Percentiles rank a stretch among this genome's conserved stretches.
phyloP scores from a whole-genome alignment of 495 filamentous ascomycete species.

The Xylaria bambusicola region DNA sequence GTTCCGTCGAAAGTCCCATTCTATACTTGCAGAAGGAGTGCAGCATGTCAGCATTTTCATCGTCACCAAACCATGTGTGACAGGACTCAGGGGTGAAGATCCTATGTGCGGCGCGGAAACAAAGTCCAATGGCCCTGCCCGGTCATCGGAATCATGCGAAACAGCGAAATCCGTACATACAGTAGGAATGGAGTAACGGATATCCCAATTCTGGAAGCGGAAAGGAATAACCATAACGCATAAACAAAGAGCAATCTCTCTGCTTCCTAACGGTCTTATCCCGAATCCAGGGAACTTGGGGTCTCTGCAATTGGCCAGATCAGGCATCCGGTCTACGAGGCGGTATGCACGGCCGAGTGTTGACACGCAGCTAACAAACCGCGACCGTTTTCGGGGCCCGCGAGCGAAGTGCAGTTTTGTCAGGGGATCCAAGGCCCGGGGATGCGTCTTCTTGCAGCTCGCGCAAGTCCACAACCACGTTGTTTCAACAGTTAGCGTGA shows the following conservation, averaged over 20 bases:
- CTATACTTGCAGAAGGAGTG: not conserved
- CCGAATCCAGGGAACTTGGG: not conserved
- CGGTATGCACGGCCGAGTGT: not conserved
- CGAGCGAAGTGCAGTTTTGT: too few relatives aligned
- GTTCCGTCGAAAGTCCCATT: slow-evolving; percentile 4
- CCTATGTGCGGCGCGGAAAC: slow-evolving; percentile 8
- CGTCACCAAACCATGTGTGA: not conserved
- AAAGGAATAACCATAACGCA: too few relatives aligned
- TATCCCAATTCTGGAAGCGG: too few relatives aligned
- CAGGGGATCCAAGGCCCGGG: slow-evolving; percentile 8
- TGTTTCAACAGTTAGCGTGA: slow-evolving; percentile 9
- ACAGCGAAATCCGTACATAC: too few relatives aligned
- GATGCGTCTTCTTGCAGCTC: slow-evolving; percentile 1
- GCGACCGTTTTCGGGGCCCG: slow-evolving; percentile 3
- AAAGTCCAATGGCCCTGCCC: too few relatives aligned
- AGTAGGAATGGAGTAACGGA: too few relatives aligned
- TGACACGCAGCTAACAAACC: slow-evolving; percentile 10
- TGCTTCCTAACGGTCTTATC: too few relatives aligned
- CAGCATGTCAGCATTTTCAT: slow-evolving; percentile 6
- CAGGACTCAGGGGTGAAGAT: slow-evolving; percentile 2
- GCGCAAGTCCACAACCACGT: slow-evolving; percentile 8
- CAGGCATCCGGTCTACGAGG: slow-evolving; percentile 1
- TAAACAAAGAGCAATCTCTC: too few relatives aligned
- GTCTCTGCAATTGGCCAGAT: not conserved
- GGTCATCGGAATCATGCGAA: too few relatives aligned